A percentile compares a stretch with the other conserved stretches of the same genome.
phyloP scores from a whole-genome alignment of 192 early-diverging fungal genomes.

The Podila epigama region DNA sequence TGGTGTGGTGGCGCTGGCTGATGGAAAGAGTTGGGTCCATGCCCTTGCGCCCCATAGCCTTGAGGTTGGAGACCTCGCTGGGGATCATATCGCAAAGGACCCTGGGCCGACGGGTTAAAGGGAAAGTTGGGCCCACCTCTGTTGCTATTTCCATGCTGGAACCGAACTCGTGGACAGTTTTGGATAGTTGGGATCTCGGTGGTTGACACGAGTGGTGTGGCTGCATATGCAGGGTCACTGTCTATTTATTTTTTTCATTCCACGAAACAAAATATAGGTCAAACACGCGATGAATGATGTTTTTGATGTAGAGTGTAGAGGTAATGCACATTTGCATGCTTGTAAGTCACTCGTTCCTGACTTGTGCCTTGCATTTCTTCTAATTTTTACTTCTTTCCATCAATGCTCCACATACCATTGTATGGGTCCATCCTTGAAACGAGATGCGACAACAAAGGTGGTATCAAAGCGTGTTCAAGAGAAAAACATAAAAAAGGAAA shows the following conservation, averaged over 20 bases:
- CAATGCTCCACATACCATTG: slow-evolving; percentile 16
- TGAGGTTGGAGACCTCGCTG: slow-evolving; percentile 35
- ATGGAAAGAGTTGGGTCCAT: slow-evolving; percentile 9
- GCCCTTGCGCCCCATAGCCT: slow-evolving; percentile 7
- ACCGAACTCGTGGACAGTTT: slow-evolving; percentile 43
- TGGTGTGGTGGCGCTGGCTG: slow-evolving; percentile 1
- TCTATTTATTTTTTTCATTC: slow-evolving; percentile 29
- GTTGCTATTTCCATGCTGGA: slow-evolving; percentile 9
- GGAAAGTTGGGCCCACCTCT: slow-evolving; percentile 27
- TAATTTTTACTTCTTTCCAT: too few relatives aligned
- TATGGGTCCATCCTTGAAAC: slow-evolving; percentile 28
- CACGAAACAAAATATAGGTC: background rate
- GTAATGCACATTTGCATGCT: too few relatives aligned
- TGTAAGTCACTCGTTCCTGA: too few relatives aligned
- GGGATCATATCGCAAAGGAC: slow-evolving; percentile 35
- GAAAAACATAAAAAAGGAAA: too few relatives aligned
- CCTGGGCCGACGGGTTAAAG: slow-evolving; percentile 6
- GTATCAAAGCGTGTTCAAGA: background rate
- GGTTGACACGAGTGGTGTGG: slow-evolving; percentile 49
- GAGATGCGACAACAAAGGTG: background rate
- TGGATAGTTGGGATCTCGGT: slow-evolving; percentile 53
- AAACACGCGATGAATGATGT: too few relatives aligned
- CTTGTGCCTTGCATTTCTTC: too few relatives aligned
- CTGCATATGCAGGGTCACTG: slow-evolving; percentile 51
- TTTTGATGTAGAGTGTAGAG: background rate